These are phyloP conservation scores for Agarophyton chilense DNA, from an alignment of 23 red algal species.

Conservation along the genomic window DNA sequence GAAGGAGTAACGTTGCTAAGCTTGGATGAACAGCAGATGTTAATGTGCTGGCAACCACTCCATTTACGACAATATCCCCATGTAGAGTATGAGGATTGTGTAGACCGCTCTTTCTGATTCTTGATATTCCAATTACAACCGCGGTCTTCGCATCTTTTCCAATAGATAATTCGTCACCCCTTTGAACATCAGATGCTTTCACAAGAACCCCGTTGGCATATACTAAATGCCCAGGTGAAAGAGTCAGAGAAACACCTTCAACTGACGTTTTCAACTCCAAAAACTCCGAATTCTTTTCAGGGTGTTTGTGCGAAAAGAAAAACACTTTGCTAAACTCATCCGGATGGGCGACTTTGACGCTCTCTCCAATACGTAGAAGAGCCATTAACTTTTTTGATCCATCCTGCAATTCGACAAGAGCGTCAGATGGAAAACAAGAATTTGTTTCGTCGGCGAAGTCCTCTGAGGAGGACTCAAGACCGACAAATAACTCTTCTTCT, in stretches of 20 bases:
- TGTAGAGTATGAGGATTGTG: slow-evolving; percentile 82
- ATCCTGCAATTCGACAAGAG: slow-evolving; percentile 53
- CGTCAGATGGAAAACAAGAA: slow-evolving; percentile 66
- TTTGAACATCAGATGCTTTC: not conserved
- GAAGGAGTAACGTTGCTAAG: slow-evolving; percentile 27
- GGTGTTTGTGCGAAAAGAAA: slow-evolving; percentile 65
- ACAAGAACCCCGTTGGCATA: slow-evolving; percentile 48
- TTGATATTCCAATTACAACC: not conserved
- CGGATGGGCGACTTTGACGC: slow-evolving; percentile 55
- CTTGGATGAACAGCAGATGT: slow-evolving; percentile 62
- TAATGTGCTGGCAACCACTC: slow-evolving; percentile 55
- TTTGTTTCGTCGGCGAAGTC: not conserved
- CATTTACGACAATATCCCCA: slow-evolving; percentile 76
- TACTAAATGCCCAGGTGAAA: slow-evolving; percentile 62
- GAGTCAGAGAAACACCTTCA: slow-evolving; percentile 32
- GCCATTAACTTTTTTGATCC: slow-evolving; percentile 44
- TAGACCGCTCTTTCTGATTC: slow-evolving; percentile 7
- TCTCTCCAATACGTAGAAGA: slow-evolving; percentile 58
- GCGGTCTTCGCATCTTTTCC: not conserved
- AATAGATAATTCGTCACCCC: slow-evolving; percentile 31
- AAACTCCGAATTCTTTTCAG: not conserved
- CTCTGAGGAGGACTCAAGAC: not conserved
- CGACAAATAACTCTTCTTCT: not conserved
- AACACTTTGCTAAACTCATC: slow-evolving; percentile 51
- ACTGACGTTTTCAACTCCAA: slow-evolving; percentile 24